These are phyloP conservation scores for Elaeis oleifera DNA, from an alignment of 202 grass and related monocot genomes.

Conservation along the genomic window DNA sequence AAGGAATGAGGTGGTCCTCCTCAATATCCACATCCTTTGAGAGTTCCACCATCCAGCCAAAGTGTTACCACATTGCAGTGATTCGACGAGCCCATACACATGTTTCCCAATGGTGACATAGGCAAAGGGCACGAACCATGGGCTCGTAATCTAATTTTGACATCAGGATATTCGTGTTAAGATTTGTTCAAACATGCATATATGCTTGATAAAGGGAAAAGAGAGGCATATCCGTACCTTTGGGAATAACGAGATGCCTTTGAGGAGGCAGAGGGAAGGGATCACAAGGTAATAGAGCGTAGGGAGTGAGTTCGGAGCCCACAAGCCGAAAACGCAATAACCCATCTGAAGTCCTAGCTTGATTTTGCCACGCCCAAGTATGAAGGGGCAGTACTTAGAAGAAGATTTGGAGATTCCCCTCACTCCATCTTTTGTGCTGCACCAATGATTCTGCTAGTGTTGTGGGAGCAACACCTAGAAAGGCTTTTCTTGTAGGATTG, in stretches of 20 bases:
- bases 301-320: conserved; percentile 46
- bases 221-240: conserved; percentile 14
- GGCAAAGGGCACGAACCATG: conserved; percentile 21
- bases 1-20: too few relatives aligned
- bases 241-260: conserved; percentile 41
- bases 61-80: too few relatives aligned
- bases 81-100: too few relatives aligned
- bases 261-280: conserved; percentile 50
- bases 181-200: too few relatives aligned
- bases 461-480: conserved; percentile 44
- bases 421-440: conserved; percentile 78
- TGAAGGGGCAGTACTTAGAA: conserved; percentile 54
- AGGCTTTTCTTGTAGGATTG: conserved; percentile 35
- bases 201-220: not conserved
- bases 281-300: conserved; percentile 51
- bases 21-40: too few relatives aligned
- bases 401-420: conserved; percentile 47
- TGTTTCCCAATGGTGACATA: too few relatives aligned
- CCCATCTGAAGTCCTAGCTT: conserved; percentile 35
- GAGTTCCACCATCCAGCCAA: too few relatives aligned
- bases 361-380: conserved; percentile 41
- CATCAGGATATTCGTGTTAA: too few relatives aligned
- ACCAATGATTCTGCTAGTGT: conserved; percentile 48
- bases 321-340: conserved; percentile 38
- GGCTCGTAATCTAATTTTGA: conserved; percentile 35